Base-by-base conservation (phyloP, 2,329 filamentous ascomycete species). In the Fusarium sp. region DNA sequence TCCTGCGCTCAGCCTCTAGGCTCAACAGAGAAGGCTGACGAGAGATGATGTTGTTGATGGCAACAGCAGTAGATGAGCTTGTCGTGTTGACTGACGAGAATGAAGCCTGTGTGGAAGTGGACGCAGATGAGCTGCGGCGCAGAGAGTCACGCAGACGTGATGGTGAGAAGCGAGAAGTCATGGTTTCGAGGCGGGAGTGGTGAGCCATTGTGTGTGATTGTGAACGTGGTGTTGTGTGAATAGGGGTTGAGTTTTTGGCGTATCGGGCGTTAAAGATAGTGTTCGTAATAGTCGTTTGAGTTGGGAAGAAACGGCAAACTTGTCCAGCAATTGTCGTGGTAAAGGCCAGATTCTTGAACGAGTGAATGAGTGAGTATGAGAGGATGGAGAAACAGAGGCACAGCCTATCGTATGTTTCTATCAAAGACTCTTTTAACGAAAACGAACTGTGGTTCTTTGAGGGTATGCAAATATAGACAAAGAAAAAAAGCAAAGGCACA, bases 31-130 rank as follows among this genome's bases (percentile, higher is more conserved):
- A 87, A 14, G 86, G 84, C 69, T 87, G 86, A n/a, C 83, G 81
- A 70, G 84, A 82, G 62, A 89, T 83, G 74, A 89, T 83, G 71
- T 81, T 84, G 79, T 88, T 89, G 80, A 89, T 86, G 51, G 84
- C 84, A 75, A 77, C 81, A 28, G 81, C 78, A 65, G 79, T 77
- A 24, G 85, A 86, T 30, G 62, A 76, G 66, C 79, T 81, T 6
- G 83, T 83, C 63, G 79, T 80, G 65, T 79, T 81, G 60, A 80
- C 81, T 11, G 83, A 83, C 5, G 82, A 82, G 20, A 79, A 83
- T 11, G 70, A 76, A 50, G 57, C 57, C n/a, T 68, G 66, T 11
- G 74, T 62, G 6, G 74, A 70, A 6, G 73, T 71, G 0, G 83
- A 83, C 20, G 81, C 76, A 13, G 83, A 82, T 2, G 83, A 83